phyloP scores from a whole-genome alignment of 495 filamentous ascomycete genomes.

The Hamigera avellanea region DNA sequence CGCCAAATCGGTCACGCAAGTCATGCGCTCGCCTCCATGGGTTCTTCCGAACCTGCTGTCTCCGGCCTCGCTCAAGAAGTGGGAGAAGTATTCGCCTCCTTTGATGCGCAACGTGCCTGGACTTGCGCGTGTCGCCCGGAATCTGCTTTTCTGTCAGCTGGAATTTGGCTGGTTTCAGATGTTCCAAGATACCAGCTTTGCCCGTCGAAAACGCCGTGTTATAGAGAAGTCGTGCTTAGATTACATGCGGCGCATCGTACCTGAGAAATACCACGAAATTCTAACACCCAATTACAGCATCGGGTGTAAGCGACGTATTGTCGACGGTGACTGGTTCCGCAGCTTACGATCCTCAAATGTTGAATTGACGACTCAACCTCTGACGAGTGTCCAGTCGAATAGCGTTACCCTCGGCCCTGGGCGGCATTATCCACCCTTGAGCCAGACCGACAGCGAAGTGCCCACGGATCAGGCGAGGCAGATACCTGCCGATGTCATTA shows the following conservation, averaged over 20 bases:
- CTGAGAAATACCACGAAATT: slow-evolving; percentile 52
- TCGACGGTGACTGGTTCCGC: slow-evolving; percentile 44
- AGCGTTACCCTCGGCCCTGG: slow-evolving; percentile 44
- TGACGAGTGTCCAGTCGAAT: slow-evolving; percentile 34
- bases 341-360: slow-evolving; percentile 42
- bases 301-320: slow-evolving; percentile 51
- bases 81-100: slow-evolving; percentile 27
- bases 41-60: slow-evolving; percentile 29
- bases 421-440: slow-evolving; percentile 28
- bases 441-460: slow-evolving; percentile 12
- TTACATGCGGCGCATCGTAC: slow-evolving; percentile 38
- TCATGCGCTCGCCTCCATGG: slow-evolving; percentile 56
- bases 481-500: slow-evolving; percentile 46
- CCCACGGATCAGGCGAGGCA: slow-evolving; percentile 22
- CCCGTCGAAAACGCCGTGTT: slow-evolving; percentile 14
- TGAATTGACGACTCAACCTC: slow-evolving; percentile 43
- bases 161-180: slow-evolving; percentile 28
- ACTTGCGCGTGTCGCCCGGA: slow-evolving; percentile 21
- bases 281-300: slow-evolving; percentile 49
- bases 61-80: slow-evolving; percentile 15
- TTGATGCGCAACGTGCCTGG: slow-evolving; percentile 34
- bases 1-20: slow-evolving; percentile 47
- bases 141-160: slow-evolving; percentile 17
- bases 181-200: slow-evolving; percentile 18
- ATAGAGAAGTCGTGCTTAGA: slow-evolving; percentile 27